Base-by-base conservation (phyloP, 1,284 basidiomycete species). In the Blastosporella zonata region DNA sequence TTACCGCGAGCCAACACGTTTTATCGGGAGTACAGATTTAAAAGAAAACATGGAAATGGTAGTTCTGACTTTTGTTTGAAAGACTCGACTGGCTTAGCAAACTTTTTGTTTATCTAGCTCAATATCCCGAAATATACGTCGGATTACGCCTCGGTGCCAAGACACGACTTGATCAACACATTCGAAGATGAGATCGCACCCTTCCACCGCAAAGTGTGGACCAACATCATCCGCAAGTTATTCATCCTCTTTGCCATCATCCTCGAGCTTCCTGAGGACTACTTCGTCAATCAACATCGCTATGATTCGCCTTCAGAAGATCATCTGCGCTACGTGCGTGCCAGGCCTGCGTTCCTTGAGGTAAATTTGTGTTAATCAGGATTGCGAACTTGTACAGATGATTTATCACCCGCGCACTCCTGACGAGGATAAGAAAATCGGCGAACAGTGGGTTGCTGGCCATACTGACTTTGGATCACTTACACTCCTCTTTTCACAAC, bases 181-280 rank as follows among this genome's bases (percentile, higher is more conserved):
- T 59, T 57, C 49, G 38, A 56, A 37, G 50, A 53, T 13, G 55
- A 59, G 38, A 60, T 63, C 38, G 50, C 53, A 2, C 50, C 54
- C 3, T 64, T 63, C 50, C 59, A 62, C 33, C 52, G 53, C 17
- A 55, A 57, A 3, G 47, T 60, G 18, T 59, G 52, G 52, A 55
- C 57, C 7, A 45, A 49, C 8, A 61, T 65, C 15, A 50, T 61
- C 15, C 43, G 45, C 21, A 59, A 55, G 31, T 46, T 65, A 1
- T 53, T 62, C 33, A 46, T 62, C 15, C 53, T 65, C 15, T 50
- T 63, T 27, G 59, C 63, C 6, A 61, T 63, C 29, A 55, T 62
- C 27, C 50, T 65, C 3, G 61, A 65, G 38, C 59, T 65, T 17
- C 63, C 63, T 8, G 61, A 63, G 34, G 40, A 62, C n/a, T 59